Conservation (phyloP, 2,329 filamentous ascomycete genomes). For the Emergomyces orientalis region DNA sequence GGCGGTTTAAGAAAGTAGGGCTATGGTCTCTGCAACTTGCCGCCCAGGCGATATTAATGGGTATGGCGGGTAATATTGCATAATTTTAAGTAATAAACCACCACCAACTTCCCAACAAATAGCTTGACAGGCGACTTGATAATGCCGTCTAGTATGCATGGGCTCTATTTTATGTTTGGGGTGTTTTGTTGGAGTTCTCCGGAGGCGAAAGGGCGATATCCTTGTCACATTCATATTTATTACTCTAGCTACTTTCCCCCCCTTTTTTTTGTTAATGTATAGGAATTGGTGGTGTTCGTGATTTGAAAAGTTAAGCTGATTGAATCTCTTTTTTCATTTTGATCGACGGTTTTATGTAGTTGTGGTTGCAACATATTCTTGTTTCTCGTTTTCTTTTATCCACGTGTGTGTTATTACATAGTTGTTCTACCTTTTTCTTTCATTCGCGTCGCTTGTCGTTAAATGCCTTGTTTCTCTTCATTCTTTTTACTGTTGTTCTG, state of each 20-base stretch:
- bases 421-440: not conserved
- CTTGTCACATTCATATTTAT: not conserved
- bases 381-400: not conserved
- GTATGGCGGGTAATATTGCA: slow-evolving; percentile 63
- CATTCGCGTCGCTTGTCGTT: not conserved
- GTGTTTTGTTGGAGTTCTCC: not conserved
- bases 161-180: not conserved
- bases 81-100: not conserved
- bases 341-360: not conserved
- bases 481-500: not conserved
- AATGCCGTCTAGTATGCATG: not conserved
- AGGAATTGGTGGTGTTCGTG: not conserved
- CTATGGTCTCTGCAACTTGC: slow-evolving; percentile 92
- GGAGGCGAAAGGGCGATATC: not conserved
- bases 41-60: slow-evolving; percentile 88
- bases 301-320: not conserved
- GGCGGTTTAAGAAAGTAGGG: slow-evolving; percentile 88
- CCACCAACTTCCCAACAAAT: not conserved
- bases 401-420: not conserved
- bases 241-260: not conserved
- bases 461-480: not conserved
- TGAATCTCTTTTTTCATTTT: not conserved
- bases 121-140: not conserved
- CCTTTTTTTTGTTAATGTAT: not conserved
- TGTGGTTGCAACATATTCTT: not conserved